Percentiles rank a stretch among this genome's conserved stretches.
These are phyloP conservation scores for Ambrosia trifida DNA, from an alignment of 129 eudicot species.

Conservation along the genomic window DNA sequence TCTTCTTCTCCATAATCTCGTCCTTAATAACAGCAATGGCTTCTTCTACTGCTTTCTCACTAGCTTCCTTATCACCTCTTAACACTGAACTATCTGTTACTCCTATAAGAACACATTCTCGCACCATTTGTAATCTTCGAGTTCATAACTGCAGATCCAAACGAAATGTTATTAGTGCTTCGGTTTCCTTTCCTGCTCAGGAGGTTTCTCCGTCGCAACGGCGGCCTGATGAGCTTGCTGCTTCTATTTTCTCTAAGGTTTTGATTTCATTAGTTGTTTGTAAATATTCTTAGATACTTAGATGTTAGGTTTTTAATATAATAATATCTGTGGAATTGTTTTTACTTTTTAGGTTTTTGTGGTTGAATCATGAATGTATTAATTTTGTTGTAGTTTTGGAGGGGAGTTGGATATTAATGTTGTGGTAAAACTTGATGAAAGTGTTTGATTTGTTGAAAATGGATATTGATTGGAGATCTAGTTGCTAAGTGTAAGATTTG, in stretches of 20 bases:
- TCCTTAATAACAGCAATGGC: conserved; percentile 27
- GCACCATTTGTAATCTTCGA: conserved; percentile 20
- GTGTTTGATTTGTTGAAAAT: not conserved
- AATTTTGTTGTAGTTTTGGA: not conserved
- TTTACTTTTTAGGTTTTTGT: not conserved
- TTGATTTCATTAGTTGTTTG: not conserved
- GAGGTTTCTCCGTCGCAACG: conserved; percentile 33
- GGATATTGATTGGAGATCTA: not conserved
- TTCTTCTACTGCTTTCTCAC: conserved; percentile 33
- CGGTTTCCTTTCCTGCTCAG: conserved; percentile 46
- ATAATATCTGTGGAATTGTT: not conserved
- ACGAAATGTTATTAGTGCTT: conserved; percentile 28
- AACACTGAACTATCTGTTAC: conserved; percentile 13
- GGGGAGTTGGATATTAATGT: not conserved
- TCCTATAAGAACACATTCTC: conserved; percentile 19
- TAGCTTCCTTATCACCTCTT: conserved; percentile 26
- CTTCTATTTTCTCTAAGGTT: conserved; percentile 54
- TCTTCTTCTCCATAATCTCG: not conserved
- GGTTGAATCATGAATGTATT: not conserved
- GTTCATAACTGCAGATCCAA: conserved; percentile 13
- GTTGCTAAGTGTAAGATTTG: not conserved
- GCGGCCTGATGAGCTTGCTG: conserved; percentile 52
- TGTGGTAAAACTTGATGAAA: not conserved
- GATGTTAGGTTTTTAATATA: too few species aligned
- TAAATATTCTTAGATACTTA: not conserved